phyloP scores from a whole-genome alignment of 768 basidiomycete species.

The Gymnopilus junonius region DNA sequence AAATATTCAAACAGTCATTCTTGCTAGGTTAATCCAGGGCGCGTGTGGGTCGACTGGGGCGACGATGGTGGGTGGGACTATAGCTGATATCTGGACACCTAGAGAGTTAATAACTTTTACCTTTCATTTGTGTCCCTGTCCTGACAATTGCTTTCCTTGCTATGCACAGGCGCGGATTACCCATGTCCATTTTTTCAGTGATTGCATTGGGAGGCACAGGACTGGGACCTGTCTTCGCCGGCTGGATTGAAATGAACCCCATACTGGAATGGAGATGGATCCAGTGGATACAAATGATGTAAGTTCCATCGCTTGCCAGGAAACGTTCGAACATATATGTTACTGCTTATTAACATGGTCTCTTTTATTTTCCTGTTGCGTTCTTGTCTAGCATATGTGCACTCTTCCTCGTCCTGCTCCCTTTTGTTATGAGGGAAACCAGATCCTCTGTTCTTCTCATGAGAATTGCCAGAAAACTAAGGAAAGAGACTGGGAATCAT shows the following conservation, averaged over 20 bases:
- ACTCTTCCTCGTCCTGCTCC: constrained; percentile 50
- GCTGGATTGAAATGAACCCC: constrained; percentile 34
- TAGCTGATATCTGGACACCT: constrained; percentile 70
- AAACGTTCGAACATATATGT: neutral
- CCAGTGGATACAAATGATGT: constrained; percentile 36
- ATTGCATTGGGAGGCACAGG: constrained; percentile 53
- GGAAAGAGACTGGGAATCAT: constrained; percentile 67
- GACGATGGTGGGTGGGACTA: constrained; percentile 77
- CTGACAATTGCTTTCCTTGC: neutral
- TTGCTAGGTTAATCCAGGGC: constrained; percentile 69
- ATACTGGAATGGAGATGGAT: constrained; percentile 34
- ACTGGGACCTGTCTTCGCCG: constrained; percentile 27
- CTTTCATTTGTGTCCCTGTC: neutral
- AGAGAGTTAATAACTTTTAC: constrained; percentile 49
- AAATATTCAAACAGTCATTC: constrained; percentile 65
- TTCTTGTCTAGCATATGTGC: constrained; percentile 49
- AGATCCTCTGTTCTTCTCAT: constrained; percentile 72
- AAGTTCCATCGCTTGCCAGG: constrained; percentile 14
- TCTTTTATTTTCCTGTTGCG: neutral
- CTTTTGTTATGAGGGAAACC: constrained; percentile 73
- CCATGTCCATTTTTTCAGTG: constrained; percentile 76
- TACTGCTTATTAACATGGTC: neutral
- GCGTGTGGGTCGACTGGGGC: constrained; percentile 71
- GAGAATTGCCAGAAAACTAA: constrained; percentile 60
- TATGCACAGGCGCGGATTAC: constrained; percentile 66